Percentiles rank a stretch among this genome's conserved stretches.
phyloP scores from a whole-genome alignment of 2,329 filamentous ascomycete genomes.

The Emericellopsis atlantica region DNA sequence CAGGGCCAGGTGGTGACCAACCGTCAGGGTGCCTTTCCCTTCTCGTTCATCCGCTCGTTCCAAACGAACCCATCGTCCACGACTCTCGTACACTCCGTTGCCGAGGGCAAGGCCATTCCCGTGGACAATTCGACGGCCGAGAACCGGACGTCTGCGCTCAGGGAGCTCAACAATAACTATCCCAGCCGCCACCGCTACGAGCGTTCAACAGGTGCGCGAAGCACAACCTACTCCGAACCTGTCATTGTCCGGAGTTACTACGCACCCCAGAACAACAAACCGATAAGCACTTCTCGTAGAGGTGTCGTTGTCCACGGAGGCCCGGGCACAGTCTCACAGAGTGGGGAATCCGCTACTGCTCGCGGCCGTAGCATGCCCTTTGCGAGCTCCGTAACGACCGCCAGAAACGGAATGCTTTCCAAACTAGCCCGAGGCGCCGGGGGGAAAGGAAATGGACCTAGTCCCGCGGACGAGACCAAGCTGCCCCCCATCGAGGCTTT shows the following conservation, averaged over 20 bases:
- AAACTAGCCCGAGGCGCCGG: conserved; percentile 29
- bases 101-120: conserved; percentile 41
- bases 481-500: conserved; percentile 52
- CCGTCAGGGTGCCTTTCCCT: conserved; percentile 26
- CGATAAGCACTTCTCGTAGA: conserved; percentile 14
- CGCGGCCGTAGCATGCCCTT: conserved; percentile 19
- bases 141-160: conserved; percentile 45
- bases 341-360: conserved; percentile 13
- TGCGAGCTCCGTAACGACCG: conserved; percentile 14
- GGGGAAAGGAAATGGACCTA: conserved; percentile 16
- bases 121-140: conserved; percentile 43
- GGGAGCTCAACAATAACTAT: conserved; percentile 45
- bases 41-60: conserved; percentile 34
- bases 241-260: conserved; percentile 54
- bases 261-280: conserved; percentile 24
- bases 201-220: conserved; percentile 42
- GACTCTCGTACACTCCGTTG: conserved; percentile 39
- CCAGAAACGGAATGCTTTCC: conserved; percentile 25
- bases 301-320: conserved; percentile 15
- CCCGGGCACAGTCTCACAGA: conserved; percentile 10
- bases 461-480: conserved; percentile 24
- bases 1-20: conserved; percentile 11
- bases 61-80: conserved; percentile 37
- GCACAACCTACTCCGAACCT: conserved; percentile 50
- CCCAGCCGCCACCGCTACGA: conserved; percentile 43